Conservation (phyloP, 805 yeast genomes). For the Teunomyces gatunensis region DNA sequence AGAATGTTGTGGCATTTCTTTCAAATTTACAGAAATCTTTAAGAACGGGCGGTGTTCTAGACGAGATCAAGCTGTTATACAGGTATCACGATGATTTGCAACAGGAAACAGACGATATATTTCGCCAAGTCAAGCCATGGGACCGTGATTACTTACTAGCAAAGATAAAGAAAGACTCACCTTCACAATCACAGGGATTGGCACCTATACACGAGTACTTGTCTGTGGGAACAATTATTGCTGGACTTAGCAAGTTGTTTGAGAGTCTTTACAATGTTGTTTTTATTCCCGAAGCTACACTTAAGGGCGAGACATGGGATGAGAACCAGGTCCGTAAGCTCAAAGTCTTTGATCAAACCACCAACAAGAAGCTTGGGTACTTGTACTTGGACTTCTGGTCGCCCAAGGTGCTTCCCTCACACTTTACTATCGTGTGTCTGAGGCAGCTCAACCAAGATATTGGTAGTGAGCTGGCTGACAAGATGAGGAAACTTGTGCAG, state of each 20-base stretch:
- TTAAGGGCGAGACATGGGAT: constrained; percentile 84
- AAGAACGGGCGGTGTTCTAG: constrained; percentile 47
- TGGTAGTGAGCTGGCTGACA: constrained; percentile 26
- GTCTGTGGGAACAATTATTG: constrained; percentile 81
- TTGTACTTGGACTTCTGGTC: constrained; percentile 87
- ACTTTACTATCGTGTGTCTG: constrained; percentile 94
- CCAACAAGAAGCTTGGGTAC: constrained; percentile 62
- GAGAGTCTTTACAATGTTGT: constrained; percentile 71
- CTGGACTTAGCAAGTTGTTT: constrained; percentile 75
- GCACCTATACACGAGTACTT: constrained; percentile 66
- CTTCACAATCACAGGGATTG: constrained; percentile 8
- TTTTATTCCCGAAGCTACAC: constrained; percentile 62
- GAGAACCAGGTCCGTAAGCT: constrained; percentile 73
- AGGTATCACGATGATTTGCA: constrained; percentile 21
- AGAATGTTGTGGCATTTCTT: constrained; percentile 70
- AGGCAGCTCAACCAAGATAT: constrained; percentile 57
- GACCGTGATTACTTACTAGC: constrained; percentile 68
- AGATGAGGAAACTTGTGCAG: constrained; percentile 26
- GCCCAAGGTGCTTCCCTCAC: constrained; percentile 82
- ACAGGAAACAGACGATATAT: neutral
- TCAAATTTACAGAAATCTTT: constrained; percentile 51
- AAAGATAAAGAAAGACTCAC: constrained; percentile 15
- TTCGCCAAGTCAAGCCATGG: constrained; percentile 73
- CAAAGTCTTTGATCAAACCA: constrained; percentile 61
- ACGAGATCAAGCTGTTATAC: constrained; percentile 55